phyloP scores from a whole-genome alignment of 108 stramenopile genomes.

The Nitzschia sp. region DNA sequence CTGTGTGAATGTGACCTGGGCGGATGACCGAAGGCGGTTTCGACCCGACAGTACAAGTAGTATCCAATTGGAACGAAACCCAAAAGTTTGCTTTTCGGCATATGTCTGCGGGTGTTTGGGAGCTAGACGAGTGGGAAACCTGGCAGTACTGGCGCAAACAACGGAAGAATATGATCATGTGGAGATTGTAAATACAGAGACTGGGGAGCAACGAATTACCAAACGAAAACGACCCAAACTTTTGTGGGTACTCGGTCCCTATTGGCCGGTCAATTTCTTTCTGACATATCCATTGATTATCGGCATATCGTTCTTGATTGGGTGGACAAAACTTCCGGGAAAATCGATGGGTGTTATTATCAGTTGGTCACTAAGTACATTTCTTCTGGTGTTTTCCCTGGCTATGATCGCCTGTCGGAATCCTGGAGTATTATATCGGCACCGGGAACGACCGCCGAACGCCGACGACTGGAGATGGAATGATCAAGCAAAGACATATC shows the following conservation, averaged over 20 bases:
- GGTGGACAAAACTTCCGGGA: not conserved
- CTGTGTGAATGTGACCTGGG: slow-evolving; percentile 74
- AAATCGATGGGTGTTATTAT: slow-evolving; percentile 17
- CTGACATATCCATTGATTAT: slow-evolving; percentile 33
- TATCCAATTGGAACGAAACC: not conserved
- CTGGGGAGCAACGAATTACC: slow-evolving; percentile 4
- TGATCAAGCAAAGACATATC: slow-evolving; percentile 86
- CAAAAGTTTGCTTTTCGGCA: slow-evolving; percentile 53
- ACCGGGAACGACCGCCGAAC: slow-evolving; percentile 23
- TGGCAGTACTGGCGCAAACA: slow-evolving; percentile 50
- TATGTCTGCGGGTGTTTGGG: slow-evolving; percentile 65
- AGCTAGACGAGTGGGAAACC: slow-evolving; percentile 84
- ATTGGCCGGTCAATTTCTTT: slow-evolving; percentile 20
- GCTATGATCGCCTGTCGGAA: slow-evolving; percentile 44
- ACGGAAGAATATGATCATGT: slow-evolving; percentile 24
- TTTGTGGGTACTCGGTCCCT: slow-evolving; percentile 59
- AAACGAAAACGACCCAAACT: slow-evolving; percentile 32
- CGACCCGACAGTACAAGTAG: not conserved
- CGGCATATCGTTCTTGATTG: slow-evolving; percentile 24
- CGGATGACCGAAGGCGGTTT: slow-evolving; percentile 47
- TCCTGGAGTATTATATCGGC: slow-evolving; percentile 58
- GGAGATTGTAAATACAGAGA: slow-evolving; percentile 9
- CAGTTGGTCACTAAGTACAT: slow-evolving; percentile 31
- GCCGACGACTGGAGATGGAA: slow-evolving; percentile 69
- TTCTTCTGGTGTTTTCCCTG: slow-evolving; percentile 38